phyloP scores from a whole-genome alignment of 2,329 filamentous ascomycete genomes.

The Exophiala sp. region DNA sequence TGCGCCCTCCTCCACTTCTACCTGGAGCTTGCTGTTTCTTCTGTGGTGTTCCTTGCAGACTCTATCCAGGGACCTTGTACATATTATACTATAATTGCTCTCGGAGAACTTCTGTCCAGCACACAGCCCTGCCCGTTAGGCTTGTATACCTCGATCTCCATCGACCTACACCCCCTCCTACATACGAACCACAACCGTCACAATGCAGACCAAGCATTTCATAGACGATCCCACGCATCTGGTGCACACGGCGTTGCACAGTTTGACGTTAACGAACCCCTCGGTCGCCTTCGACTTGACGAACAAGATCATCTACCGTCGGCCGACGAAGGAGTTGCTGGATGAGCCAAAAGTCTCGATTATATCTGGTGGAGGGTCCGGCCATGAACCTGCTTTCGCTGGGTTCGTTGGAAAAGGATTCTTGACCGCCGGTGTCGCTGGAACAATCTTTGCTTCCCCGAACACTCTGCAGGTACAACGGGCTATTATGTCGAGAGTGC shows the following conservation, averaged over 20 bases:
- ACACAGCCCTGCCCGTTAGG: too few relatives aligned
- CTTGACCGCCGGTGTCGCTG: constrained; percentile 76
- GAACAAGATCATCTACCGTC: constrained; percentile 81
- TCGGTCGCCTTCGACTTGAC: constrained; percentile 70
- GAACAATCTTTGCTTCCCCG: constrained; percentile 81
- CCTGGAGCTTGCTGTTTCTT: neutral
- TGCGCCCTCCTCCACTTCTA: neutral
- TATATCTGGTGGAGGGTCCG: constrained; percentile 82
- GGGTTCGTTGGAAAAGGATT: constrained; percentile 80
- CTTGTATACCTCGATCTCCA: neutral
- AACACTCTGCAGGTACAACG: constrained; percentile 76
- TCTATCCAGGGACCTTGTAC: too few relatives aligned
- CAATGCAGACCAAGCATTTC: constrained; percentile 14
- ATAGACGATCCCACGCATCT: constrained; percentile 54
- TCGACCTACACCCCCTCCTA: neutral
- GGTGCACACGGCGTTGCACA: constrained; percentile 71
- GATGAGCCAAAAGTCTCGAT: constrained; percentile 66
- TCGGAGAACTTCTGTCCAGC: too few relatives aligned
- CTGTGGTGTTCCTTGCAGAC: neutral
- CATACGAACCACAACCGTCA: neutral
- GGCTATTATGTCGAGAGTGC: constrained; percentile 70
- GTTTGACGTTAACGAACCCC: constrained; percentile 79
- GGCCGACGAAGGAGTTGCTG: constrained; percentile 51
- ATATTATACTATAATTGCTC: too few relatives aligned
- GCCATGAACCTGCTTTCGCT: constrained; percentile 68